Base-by-base conservation (phyloP, 2,329 filamentous ascomycete species). In the Colletotrichum agaves region DNA sequence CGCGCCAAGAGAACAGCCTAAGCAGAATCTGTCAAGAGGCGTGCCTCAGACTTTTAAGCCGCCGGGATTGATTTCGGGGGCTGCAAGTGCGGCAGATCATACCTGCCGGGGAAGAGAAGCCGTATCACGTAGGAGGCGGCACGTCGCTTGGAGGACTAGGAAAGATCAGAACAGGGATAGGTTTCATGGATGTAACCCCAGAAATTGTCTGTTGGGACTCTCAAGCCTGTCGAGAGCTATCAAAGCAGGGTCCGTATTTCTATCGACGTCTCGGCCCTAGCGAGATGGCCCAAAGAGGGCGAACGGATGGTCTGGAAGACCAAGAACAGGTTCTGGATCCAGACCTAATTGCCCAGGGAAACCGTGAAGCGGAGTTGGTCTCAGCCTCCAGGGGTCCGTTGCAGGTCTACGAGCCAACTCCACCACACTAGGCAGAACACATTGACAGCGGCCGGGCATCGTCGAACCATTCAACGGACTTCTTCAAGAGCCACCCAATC, bases 361-460 rank as follows among this genome's bases (percentile, higher is more conserved):
- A 8, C 17, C 8, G 43, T 47, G n/a, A 15, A 39, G 56, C 27
- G 33, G 56, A 49, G 27, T 10, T 23, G 2, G 13, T 23, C 19
- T n/a, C n/a, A n/a, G n/a, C n/a, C n/a, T n/a, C 63, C 43, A 52
- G 47, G 61, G 64, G 53, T 31, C 46, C 53, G 53, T 55, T 53
- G 64, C 49, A 53, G 41, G 44, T 41, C 35, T 5, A 7, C 19
- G 46, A 55, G 23, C 11, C 8, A 53, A 59, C 55, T 55, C 65
- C 65, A 68, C 61, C 43, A n/a, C 61, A 52, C 65, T 68, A 68
- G 65, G 53, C 65, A 21, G 44, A 65, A 65, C 39, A 65, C 53
- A 68, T 64, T 53, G 13, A n/a, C 15, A 49, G 35, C 39, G 47
- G n/a, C 65, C 61, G 65, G 64, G 17, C 23, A 47, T 21, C 17